These are phyloP conservation scores for Escovopsis sp. DNA, from an alignment of 2,329 filamentous ascomycete genomes.

Conservation along the genomic window DNA sequence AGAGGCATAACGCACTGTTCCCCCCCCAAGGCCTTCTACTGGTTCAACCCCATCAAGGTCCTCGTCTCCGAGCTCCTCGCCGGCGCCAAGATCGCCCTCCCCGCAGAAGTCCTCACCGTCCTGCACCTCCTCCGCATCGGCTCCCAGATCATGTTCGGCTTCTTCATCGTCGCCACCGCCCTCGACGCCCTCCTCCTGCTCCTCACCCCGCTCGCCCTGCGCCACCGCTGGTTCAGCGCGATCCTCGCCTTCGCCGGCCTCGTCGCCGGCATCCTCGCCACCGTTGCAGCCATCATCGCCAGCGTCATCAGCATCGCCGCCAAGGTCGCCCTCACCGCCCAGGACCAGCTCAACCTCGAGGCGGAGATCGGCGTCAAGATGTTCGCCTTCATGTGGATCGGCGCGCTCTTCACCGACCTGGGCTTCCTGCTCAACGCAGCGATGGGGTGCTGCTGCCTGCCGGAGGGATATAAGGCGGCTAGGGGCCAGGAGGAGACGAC, in stretches of 20 bases:
- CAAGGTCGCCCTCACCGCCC: slow-evolving; percentile 55
- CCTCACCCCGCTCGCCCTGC: slow-evolving; percentile 39
- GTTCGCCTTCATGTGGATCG: slow-evolving; percentile 85
- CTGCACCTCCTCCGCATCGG: slow-evolving; percentile 59
- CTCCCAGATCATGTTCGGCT: slow-evolving; percentile 76
- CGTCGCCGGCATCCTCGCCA: slow-evolving; percentile 49
- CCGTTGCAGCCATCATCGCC: slow-evolving; percentile 56
- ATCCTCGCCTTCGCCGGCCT: slow-evolving; percentile 54
- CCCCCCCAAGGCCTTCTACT: slow-evolving; percentile 54
- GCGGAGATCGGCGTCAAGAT: slow-evolving; percentile 56
- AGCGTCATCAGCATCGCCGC: slow-evolving; percentile 78
- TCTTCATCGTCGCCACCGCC: slow-evolving; percentile 59
- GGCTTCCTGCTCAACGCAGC: slow-evolving; percentile 60
- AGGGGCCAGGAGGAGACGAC: too few relatives aligned
- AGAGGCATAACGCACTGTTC: slow-evolving; percentile 67
- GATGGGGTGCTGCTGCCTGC: slow-evolving; percentile 59
- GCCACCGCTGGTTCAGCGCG: slow-evolving; percentile 46
- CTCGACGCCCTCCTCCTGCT: slow-evolving; percentile 61
- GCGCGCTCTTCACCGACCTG: slow-evolving; percentile 47
- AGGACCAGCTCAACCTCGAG: slow-evolving; percentile 60
- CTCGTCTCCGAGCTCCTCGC: slow-evolving; percentile 64
- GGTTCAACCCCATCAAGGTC: slow-evolving; percentile 82
- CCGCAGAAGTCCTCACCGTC: slow-evolving; percentile 55
- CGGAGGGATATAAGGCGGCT: slow-evolving; percentile 5
- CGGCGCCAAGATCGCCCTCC: slow-evolving; percentile 70